phyloP scores from a whole-genome alignment of 1,284 basidiomycete genomes.

The Coniferiporia sulphurascens region DNA sequence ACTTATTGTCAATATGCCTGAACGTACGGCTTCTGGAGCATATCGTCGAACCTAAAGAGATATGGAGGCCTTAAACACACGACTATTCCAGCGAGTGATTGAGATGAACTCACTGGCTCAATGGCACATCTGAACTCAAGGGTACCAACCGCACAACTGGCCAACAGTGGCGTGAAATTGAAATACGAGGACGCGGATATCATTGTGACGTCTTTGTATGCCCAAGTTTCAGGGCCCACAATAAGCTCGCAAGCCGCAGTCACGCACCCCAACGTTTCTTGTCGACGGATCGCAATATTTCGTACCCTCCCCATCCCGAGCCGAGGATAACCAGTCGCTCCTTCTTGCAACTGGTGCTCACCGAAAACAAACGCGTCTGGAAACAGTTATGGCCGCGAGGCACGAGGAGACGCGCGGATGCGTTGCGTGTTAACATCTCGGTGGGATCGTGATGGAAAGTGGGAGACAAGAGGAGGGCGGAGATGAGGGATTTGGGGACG shows the following conservation, averaged over 20 bases:
- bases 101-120: constrained; percentile 60
- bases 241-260: constrained; percentile 1
- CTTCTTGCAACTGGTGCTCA: constrained; percentile 36
- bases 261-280: constrained; percentile 62
- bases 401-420: background rate
- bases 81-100: constrained; percentile 23
- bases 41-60: constrained; percentile 46
- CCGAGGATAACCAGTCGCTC: constrained; percentile 77
- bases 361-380: constrained; percentile 14
- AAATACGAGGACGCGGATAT: constrained; percentile 77
- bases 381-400: background rate
- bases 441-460: too few relatives aligned
- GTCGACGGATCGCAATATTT: constrained; percentile 58
- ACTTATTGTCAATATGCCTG: background rate
- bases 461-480: too few relatives aligned
- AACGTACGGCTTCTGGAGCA: constrained; percentile 49
- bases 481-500: too few relatives aligned
- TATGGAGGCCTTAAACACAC: constrained; percentile 19
- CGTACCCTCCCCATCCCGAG: constrained; percentile 83
- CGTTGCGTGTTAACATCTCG: background rate
- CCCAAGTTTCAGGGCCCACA: background rate
- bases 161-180: constrained; percentile 79
- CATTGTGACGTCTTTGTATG: constrained; percentile 54
- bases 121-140: constrained; percentile 77
- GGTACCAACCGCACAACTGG: constrained; percentile 76